Base-by-base conservation (phyloP, 2,329 filamentous ascomycete genomes). In the Thermochaetoides dissita region DNA sequence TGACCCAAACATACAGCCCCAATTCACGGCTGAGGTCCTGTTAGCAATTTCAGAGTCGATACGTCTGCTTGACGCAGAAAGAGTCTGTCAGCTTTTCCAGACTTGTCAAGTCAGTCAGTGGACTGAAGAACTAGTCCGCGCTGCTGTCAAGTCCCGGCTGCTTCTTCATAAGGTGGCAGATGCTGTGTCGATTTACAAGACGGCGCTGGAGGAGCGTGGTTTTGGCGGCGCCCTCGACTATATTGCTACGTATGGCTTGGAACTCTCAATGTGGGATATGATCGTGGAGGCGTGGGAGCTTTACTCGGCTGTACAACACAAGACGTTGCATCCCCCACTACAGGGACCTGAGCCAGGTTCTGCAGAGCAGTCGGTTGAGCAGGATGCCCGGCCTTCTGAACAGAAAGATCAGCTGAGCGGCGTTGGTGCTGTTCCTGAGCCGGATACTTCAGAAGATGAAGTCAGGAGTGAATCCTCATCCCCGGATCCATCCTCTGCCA, bases 41-140 rank as follows among this genome's bases (percentile, higher is more conserved):
- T 42, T 57, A 2, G 66, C 67, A 37, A 59, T 75, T 8, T 57
- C 65, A 6, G 57, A 50, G 10, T 71, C 69, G 3, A 54, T 53
- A 6, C 61, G 63, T n/a, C 49, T 62, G 7, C 55, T 65, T 3
- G 67, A 73, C 38, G 63, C 62, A 1, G 60, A 60, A 51, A 64
- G 68, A 42, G 60, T 69, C n/a, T 53, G 62, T 4, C 59, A 65
- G 3, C 45, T 74, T 2, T 69, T 73, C 39, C 55, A 57, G 2
- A 54, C 61, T 30, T 52, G 69, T 2, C 51, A 59, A 1, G 32
- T 49, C 2, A 48, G 57, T 0, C 43, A 55, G 6, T 72, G 68
- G 69, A 60, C 62, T 10, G 54, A 65, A 9, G 51, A 57, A 3
- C 43, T 62, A 4, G 59, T 72, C 3, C 51, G 60, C 2, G 59